Evolutionary conservation across 2,329 filamentous ascomycete genomes (phyloP).

Genomic region (Ceratocystis harringtonii): DNA sequence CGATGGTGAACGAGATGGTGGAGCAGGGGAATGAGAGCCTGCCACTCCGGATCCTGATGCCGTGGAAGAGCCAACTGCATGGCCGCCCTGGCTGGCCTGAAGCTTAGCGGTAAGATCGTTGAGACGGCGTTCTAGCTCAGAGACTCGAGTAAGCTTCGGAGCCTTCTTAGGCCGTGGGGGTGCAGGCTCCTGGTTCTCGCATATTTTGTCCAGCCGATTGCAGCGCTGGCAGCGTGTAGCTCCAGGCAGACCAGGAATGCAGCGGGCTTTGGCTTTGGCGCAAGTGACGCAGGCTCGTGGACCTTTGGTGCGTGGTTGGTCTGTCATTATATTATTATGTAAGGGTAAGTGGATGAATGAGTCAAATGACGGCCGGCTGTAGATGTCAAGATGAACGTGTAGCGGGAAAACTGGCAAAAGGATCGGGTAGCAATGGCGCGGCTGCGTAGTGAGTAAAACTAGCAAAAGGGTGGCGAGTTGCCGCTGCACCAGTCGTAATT

Average conservation of each 20-base stretch:
- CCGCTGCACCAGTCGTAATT: background rate
- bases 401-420: background rate
- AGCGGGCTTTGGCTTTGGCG: constrained; percentile 38
- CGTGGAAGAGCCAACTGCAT: background rate
- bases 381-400: background rate
- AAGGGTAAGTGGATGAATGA: background rate
- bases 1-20: background rate
- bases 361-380: background rate
- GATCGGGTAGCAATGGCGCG: background rate
- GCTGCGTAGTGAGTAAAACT: background rate
- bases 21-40: background rate
- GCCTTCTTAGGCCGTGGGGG: constrained; percentile 34
- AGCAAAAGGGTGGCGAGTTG: background rate
- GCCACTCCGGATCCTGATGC: background rate
- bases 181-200: constrained; percentile 33
- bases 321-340: background rate
- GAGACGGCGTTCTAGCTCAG: constrained; percentile 36
- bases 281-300: constrained; percentile 37
- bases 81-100: background rate
- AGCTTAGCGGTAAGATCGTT: constrained; percentile 35
- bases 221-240: constrained; percentile 35
- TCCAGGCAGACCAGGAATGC: constrained; percentile 29
- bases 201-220: constrained; percentile 33
- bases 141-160: constrained; percentile 34
- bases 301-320: constrained; percentile 24